Evolutionary conservation across 83 land plant species (phyloP), one percentile per base, ranked within the genome.

Genomic region (Diphasiastrum complanatum): DNA sequence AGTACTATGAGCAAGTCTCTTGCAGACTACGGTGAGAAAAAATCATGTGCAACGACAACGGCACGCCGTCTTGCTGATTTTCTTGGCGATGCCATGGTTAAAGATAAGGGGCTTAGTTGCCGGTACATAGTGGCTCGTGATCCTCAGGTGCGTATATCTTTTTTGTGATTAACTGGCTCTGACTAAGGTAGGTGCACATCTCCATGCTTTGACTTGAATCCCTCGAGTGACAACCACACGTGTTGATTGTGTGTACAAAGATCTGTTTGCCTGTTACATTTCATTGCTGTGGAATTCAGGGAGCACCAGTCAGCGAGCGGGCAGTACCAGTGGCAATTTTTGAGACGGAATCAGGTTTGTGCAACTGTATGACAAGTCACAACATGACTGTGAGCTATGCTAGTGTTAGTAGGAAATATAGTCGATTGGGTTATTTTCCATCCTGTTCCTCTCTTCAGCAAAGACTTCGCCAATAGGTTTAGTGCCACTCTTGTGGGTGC

Each of bases 1-100:
- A 95, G 92, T 78, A 95, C 99, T 32, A 95, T 95, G 99, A 95
- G 99, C 80, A 95, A 95, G 71, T 95, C 99, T 22, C 74, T 95
- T 36, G 80, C 74, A 47, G 99, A 95, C 40, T 95, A 95, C 72
- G 99, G 99, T 33, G 89, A 82, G n/a, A 82, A 90, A 43, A 95
- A 95, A 64, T 95, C 99, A 24, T 95, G 99, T 80, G 99, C 99
- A 29, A 96, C 88, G 43, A 95, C 99, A 29, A 95, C 99, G 14
- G 99, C 99, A 51, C 86, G 66, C 37, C 83, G 99, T n/a, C 86
- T 95, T 61, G 89, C 99, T 51, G 92, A 95, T 82, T 95, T 95
- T 68, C 89, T 95, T 50, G 99, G 96, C 49, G 89, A 84, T 77
- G 71, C 83, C 55, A 95, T 95, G 99, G 96, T 95, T 51, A 95